Conservation (phyloP, 2,329 filamentous ascomycete genomes). For the Gliomastix tumulicola region DNA sequence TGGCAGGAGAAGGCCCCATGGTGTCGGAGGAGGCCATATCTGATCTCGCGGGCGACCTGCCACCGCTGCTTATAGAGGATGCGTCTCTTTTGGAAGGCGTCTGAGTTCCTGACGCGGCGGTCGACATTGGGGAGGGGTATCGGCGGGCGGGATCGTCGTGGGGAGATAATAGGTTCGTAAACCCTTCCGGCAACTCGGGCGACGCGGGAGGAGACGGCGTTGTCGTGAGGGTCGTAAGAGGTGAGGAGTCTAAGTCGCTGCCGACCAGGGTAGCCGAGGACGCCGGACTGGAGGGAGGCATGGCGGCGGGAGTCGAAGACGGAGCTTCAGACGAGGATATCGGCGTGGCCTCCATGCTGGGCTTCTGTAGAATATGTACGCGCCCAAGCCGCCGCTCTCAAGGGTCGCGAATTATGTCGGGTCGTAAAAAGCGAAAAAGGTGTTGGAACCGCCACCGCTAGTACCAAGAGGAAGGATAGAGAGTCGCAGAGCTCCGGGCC, state of each 20-base stretch:
- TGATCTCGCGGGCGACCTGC: too few species aligned
- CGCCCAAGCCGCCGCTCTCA: too few species aligned
- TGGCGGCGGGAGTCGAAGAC: too few species aligned
- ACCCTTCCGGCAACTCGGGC: too few species aligned
- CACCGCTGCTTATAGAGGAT: conserved; percentile 23
- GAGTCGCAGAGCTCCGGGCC: too few species aligned
- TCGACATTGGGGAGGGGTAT: conserved; percentile 45
- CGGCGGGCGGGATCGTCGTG: conserved; percentile 28
- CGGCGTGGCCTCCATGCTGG: conserved; percentile 1
- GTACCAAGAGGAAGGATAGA: too few species aligned
- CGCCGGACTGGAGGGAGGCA: conserved; percentile 1
- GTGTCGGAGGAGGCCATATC: conserved; percentile 9
- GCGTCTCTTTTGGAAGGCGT: conserved; percentile 42
- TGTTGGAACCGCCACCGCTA: too few species aligned
- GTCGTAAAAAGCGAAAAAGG: too few species aligned
- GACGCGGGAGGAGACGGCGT: conserved; percentile 45
- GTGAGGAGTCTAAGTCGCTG: conserved; percentile 32
- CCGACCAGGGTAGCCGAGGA: not conserved
- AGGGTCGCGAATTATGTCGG: too few species aligned
- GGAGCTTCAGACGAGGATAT: too few species aligned
- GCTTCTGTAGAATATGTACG: too few species aligned
- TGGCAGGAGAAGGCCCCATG: conserved; percentile 61
- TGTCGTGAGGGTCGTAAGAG: conserved; percentile 45
- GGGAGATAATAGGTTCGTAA: too few species aligned
- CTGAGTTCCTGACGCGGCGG: conserved; percentile 38